Conservation (phyloP, 169 alveolate species). For the Blepharisma undulans region DNA sequence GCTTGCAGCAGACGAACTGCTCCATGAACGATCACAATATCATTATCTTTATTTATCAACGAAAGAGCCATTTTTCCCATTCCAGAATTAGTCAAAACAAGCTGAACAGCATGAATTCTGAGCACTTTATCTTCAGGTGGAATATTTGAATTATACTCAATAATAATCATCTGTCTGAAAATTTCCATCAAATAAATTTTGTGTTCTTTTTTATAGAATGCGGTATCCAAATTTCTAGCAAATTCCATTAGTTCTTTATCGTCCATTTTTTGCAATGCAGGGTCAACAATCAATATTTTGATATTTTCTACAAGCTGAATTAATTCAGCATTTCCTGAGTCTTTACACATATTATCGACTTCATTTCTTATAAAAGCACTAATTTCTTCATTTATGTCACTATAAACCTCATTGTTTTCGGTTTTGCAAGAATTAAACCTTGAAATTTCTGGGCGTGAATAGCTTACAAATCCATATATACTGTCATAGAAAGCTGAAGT, state of each 20-base stretch:
- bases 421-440: not conserved
- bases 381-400: not conserved
- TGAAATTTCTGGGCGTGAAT: not conserved
- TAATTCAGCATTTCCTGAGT: not conserved
- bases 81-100: not conserved
- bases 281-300: not conserved
- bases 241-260: not conserved
- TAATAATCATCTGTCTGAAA: not conserved
- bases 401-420: not conserved
- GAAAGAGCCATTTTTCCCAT: slow-evolving; percentile 27
- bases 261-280: not conserved
- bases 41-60: not conserved
- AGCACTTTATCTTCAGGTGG: not conserved
- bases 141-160: not conserved
- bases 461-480: not conserved
- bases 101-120: not conserved
- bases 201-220: slow-evolving; percentile 19
- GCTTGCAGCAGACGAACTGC: not conserved
- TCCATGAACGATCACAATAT: not conserved
- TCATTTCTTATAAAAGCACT: not conserved
- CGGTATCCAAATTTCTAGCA: not conserved
- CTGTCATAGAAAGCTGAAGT: not conserved
- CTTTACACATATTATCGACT: not conserved
- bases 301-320: not conserved
- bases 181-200: slow-evolving; percentile 3